Percentiles rank a stretch among this genome's conserved stretches.
phyloP scores from a whole-genome alignment of 2,329 filamentous ascomycete genomes.

The Colletotrichum aenigma region DNA sequence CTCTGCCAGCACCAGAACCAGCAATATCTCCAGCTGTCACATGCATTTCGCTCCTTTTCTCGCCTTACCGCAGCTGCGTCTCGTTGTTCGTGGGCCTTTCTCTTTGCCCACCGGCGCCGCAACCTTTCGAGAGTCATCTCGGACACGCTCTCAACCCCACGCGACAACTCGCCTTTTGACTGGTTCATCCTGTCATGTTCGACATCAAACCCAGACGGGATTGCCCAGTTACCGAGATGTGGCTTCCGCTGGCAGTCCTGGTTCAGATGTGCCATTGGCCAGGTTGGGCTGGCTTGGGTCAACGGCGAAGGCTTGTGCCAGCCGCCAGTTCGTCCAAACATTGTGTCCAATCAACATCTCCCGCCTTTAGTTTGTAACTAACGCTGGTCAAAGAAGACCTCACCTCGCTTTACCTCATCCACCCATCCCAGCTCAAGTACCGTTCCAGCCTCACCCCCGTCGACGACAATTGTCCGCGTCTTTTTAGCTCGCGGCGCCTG shows the following conservation, averaged over 20 bases:
- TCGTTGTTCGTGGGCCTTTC: constrained; percentile 1
- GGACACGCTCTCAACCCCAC: constrained; percentile 8
- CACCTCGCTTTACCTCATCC: neutral
- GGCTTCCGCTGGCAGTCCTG: neutral
- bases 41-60: constrained; percentile 8
- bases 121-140: neutral
- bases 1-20: neutral
- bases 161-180: neutral
- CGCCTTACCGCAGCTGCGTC: neutral
- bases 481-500: constrained; percentile 15
- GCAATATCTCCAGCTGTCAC: constrained; percentile 5
- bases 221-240: constrained; percentile 1
- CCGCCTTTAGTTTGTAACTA: neutral
- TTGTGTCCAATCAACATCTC: neutral
- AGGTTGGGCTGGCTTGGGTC: neutral
- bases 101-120: neutral
- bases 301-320: neutral
- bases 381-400: neutral
- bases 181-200: neutral
- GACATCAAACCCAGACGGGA: neutral
- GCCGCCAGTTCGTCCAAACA: constrained; percentile 12
- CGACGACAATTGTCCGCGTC: constrained; percentile 12
- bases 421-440: constrained; percentile 8
- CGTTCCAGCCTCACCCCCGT: constrained; percentile 16
- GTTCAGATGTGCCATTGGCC: neutral